Percentiles rank a stretch among this genome's conserved stretches.
Evolutionary conservation across 805 yeast species (phyloP).

Genomic region (Maudiozyma barnettii): DNA sequence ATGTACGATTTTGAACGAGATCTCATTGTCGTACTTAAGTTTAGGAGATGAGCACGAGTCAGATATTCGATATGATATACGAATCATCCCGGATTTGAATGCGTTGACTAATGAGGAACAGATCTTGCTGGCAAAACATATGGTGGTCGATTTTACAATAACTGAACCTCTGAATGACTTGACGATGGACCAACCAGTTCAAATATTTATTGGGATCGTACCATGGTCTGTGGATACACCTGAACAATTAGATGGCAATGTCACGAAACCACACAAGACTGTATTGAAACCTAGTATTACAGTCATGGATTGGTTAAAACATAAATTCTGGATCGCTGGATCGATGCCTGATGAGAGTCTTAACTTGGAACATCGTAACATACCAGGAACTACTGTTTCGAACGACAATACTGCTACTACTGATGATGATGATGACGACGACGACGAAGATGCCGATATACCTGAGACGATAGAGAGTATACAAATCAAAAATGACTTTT

Average conservation of each 20-base stretch:
- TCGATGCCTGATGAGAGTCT: conserved; percentile 5
- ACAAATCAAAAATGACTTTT: neutral
- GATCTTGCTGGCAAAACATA: conserved; percentile 7
- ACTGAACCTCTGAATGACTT: neutral
- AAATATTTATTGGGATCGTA: conserved; percentile 10
- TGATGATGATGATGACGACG: neutral
- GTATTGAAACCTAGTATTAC: conserved; percentile 7
- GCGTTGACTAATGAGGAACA: conserved; percentile 9
- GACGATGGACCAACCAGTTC: neutral
- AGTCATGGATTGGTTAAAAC: conserved; percentile 28
- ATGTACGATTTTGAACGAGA: neutral
- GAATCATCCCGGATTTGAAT: conserved; percentile 15
- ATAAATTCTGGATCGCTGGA: conserved; percentile 33
- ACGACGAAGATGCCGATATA: neutral
- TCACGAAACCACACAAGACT: neutral
- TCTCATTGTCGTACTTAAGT: neutral
- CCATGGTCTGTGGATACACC: conserved; percentile 3
- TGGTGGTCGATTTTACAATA: conserved; percentile 2
- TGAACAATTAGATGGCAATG: neutral
- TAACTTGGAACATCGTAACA: neutral
- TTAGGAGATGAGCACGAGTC: neutral
- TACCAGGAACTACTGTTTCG: neutral
- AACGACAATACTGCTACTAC: neutral
- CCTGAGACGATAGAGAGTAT: neutral
- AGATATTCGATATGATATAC: neutral